Conservation (phyloP, 2,329 filamentous ascomycete species). For the Diplodia mutila region DNA sequence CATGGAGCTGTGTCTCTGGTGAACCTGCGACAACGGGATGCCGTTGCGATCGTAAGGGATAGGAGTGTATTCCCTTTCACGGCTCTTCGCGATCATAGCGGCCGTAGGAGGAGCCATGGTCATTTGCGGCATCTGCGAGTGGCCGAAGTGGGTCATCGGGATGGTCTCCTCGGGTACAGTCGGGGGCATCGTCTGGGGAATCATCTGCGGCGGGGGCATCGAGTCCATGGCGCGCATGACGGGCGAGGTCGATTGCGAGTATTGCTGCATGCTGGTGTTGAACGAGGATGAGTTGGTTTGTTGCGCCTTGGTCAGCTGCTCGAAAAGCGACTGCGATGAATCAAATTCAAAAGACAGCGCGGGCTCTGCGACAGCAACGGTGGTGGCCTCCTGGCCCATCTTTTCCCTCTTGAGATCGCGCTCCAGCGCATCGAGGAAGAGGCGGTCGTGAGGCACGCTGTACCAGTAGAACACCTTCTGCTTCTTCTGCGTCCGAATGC, state of each 20-base stretch:
- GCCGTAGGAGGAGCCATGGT: conserved; percentile 72
- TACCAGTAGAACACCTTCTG: conserved; percentile 99
- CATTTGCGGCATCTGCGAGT: conserved; percentile 70
- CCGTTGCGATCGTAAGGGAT: conserved; percentile 92
- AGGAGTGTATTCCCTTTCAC: conserved; percentile 77
- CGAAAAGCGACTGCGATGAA: conserved; percentile 97
- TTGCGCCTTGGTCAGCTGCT: conserved; percentile 98
- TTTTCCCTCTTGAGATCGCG: conserved; percentile 98
- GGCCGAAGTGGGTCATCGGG: conserved; percentile 69
- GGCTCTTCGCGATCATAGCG: conserved; percentile 74
- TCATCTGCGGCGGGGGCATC: conserved; percentile 90
- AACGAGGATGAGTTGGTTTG: conserved; percentile 98
- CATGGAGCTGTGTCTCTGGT: conserved; percentile 98
- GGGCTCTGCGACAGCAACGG: conserved; percentile 93
- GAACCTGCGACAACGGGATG: conserved; percentile 77
- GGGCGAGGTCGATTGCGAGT: conserved; percentile 83
- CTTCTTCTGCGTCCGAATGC: conserved; percentile 99
- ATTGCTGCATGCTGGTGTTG: conserved; percentile 71
- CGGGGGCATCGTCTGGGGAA: conserved; percentile 59
- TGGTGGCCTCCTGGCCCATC: conserved; percentile 98
- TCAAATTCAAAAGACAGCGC: conserved; percentile 98
- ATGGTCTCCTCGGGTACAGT: conserved; percentile 63
- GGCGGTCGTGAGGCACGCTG: conserved; percentile 94
- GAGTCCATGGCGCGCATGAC: conserved; percentile 88
- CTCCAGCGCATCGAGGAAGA: conserved; percentile 97